These are phyloP conservation scores for Boletus fagicola DNA, from an alignment of 768 basidiomycete species.

Conservation along the genomic window DNA sequence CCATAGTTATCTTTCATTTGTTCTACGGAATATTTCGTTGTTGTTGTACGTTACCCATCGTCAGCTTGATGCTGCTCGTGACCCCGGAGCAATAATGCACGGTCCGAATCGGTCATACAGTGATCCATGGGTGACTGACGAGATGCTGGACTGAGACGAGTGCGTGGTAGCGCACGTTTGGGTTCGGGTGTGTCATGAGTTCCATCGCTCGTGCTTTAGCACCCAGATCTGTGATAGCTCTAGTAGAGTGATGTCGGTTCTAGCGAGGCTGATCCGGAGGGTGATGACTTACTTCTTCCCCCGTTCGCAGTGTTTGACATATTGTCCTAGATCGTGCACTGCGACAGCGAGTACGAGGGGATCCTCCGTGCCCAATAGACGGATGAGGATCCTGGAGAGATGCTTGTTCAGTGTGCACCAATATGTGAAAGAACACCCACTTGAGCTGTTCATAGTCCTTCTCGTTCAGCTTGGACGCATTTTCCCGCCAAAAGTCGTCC, in stretches of 20 bases:
- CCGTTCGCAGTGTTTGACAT: slow-evolving; percentile 85
- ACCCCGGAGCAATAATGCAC: neutral
- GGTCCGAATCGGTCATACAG: slow-evolving; percentile 30
- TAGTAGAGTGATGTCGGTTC: slow-evolving; percentile 30
- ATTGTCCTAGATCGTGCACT: slow-evolving; percentile 90
- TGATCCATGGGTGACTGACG: slow-evolving; percentile 85
- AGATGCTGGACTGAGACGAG: slow-evolving; percentile 87
- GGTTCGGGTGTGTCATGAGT: slow-evolving; percentile 84
- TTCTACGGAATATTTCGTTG: slow-evolving; percentile 7
- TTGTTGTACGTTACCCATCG: slow-evolving; percentile 3
- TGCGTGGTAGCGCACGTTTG: slow-evolving; percentile 91
- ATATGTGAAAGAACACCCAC: slow-evolving; percentile 39
- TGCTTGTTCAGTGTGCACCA: neutral
- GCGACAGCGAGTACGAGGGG: slow-evolving; percentile 86
- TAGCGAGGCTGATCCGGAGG: neutral
- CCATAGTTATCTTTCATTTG: slow-evolving; percentile 10
- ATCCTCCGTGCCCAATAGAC: slow-evolving; percentile 65
- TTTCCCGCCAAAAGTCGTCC: slow-evolving; percentile 98
- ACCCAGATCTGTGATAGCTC: slow-evolving; percentile 77
- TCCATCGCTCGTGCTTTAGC: slow-evolving; percentile 89
- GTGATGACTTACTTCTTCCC: slow-evolving; percentile 76
- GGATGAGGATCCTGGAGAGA: slow-evolving; percentile 62
- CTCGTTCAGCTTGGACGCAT: slow-evolving; percentile 83
- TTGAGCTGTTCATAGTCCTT: slow-evolving; percentile 81
- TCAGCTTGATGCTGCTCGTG: neutral